These are phyloP conservation scores for Leccinum broughii DNA, from an alignment of 768 basidiomycete genomes.

Conservation along the genomic window DNA sequence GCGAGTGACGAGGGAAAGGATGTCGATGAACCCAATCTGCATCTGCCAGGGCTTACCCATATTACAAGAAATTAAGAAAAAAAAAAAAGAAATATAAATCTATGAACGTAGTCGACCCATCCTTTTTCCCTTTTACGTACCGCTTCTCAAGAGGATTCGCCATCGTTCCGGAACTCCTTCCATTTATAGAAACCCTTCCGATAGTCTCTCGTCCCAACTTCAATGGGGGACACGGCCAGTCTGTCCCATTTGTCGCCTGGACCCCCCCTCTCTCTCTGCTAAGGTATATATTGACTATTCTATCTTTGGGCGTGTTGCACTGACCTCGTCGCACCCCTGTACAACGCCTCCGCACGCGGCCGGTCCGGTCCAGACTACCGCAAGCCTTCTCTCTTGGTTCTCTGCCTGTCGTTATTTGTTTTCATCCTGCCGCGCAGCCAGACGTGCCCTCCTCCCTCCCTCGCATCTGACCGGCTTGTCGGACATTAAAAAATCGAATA, in stretches of 20 bases:
- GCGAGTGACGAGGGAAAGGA: neutral
- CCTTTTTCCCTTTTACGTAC: constrained; percentile 17
- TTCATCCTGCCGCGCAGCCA: neutral
- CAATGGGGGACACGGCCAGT: constrained; percentile 5
- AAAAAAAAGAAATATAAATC: neutral
- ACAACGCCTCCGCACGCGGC: neutral
- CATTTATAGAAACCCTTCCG: constrained; percentile 8
- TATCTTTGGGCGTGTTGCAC: constrained; percentile 3
- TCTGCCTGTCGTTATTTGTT: neutral
- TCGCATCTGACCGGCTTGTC: constrained; percentile 7
- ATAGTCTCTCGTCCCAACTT: neutral
- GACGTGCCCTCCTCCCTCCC: neutral
- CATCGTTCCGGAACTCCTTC: constrained; percentile 4
- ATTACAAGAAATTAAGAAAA: neutral
- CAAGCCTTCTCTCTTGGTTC: constrained; percentile 12
- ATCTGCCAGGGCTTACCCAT: neutral
- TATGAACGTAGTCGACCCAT: constrained; percentile 2
- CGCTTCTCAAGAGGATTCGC: constrained; percentile 24
- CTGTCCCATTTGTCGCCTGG: neutral
- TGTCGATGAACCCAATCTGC: constrained; percentile 27
- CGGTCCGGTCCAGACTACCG: neutral
- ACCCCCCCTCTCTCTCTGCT: constrained; percentile 1
- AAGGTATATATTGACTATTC: neutral
- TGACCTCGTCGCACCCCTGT: neutral
- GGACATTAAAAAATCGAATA: constrained; percentile 27